These are phyloP conservation scores for Tetrastigma voinierianum DNA, from an alignment of 164 flowering plant species.

Conservation along the genomic window DNA sequence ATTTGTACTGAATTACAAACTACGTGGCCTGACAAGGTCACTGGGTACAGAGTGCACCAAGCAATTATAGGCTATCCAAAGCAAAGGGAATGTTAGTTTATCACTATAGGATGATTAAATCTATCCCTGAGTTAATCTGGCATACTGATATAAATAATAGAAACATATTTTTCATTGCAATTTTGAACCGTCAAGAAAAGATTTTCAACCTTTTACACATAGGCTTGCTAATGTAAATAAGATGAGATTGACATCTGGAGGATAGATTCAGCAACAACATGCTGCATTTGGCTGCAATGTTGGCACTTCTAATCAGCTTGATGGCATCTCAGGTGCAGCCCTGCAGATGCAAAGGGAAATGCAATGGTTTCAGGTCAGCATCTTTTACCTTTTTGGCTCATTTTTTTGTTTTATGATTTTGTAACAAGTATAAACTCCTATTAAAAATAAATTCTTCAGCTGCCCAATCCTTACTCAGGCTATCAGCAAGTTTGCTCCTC, in stretches of 20 bases:
- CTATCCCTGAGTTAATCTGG: slow-evolving; percentile 14
- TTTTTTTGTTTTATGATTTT: too few species aligned
- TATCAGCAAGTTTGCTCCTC: too few species aligned
- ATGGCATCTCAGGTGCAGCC: slow-evolving; percentile 28
- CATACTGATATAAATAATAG: background rate
- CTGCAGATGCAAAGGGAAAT: slow-evolving; percentile 31
- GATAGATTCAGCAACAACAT: slow-evolving; percentile 19
- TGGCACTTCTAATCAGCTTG: slow-evolving; percentile 14
- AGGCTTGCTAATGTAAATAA: slow-evolving; percentile 9
- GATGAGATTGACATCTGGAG: background rate
- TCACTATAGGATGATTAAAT: background rate
- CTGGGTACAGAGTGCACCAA: too few species aligned
- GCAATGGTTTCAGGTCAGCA: slow-evolving; percentile 29
- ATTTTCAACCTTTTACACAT: slow-evolving; percentile 23
- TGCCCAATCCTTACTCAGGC: too few species aligned
- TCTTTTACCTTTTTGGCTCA: background rate
- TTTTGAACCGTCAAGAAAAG: slow-evolving; percentile 23
- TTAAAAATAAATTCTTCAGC: too few species aligned
- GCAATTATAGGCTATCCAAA: slow-evolving; percentile 17
- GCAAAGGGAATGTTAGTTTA: slow-evolving; percentile 21
- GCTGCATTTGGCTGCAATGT: slow-evolving; percentile 23
- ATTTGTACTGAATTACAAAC: slow-evolving; percentile 1
- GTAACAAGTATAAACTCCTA: too few species aligned
- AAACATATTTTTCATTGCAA: slow-evolving; percentile 15
- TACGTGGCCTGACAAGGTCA: too few species aligned